Conservation (phyloP, 2,329 filamentous ascomycete genomes). For the Claviceps sp. region DNA sequence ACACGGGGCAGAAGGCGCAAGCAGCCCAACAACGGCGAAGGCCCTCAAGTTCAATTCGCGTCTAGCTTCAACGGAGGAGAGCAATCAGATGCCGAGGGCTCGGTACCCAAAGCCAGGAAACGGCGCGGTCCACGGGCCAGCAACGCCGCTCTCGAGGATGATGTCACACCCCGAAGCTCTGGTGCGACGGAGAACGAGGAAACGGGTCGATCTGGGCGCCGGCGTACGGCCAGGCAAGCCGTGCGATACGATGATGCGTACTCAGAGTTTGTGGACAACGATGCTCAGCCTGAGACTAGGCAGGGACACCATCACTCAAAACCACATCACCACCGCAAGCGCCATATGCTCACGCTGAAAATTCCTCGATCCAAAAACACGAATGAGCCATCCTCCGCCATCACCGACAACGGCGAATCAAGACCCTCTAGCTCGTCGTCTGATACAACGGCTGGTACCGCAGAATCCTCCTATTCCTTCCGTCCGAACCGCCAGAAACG, state of each 20-base stretch:
- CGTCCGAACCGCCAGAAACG: conserved; percentile 42
- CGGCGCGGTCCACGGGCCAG: conserved; percentile 18
- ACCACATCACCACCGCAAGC: conserved; percentile 7
- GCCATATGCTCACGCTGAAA: conserved; percentile 24
- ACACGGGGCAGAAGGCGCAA: conserved; percentile 20
- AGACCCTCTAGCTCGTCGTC: conserved; percentile 41
- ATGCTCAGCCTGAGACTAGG: conserved; percentile 14
- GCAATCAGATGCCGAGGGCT: conserved; percentile 18
- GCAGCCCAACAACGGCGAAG: conserved; percentile 17
- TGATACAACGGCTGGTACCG: conserved; percentile 34
- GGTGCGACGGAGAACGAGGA: conserved; percentile 3
- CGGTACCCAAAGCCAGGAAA: conserved; percentile 16
- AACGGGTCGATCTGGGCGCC: conserved; percentile 7
- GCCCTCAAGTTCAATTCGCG: conserved; percentile 12
- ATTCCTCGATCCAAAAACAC: conserved; percentile 29
- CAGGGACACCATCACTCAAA: neutral
- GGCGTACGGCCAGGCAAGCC: conserved; percentile 6
- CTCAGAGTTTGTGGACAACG: conserved; percentile 7
- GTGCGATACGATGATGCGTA: conserved; percentile 6
- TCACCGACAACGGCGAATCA: conserved; percentile 30
- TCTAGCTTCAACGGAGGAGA: conserved; percentile 22
- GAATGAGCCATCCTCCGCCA: conserved; percentile 22
- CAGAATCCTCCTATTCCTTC: conserved; percentile 38
- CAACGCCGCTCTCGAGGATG: conserved; percentile 12
- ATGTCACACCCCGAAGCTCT: conserved; percentile 10